These are phyloP conservation scores for Thuidium tamariscinum DNA, from an alignment of 225 moss, liverwort and hornwort genomes.

Conservation along the genomic window DNA sequence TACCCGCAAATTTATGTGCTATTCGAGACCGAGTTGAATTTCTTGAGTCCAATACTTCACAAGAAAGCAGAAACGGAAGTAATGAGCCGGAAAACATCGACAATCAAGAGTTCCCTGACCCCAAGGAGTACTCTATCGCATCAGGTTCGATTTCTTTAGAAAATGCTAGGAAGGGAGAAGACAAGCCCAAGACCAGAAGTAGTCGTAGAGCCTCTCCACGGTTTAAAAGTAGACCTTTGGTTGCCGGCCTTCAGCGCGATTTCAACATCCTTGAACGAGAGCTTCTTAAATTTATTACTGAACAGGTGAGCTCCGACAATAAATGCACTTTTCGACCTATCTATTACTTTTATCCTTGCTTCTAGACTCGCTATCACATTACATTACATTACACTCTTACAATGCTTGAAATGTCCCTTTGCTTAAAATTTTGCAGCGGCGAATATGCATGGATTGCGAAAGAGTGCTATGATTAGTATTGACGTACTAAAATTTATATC, in stretches of 20 bases:
- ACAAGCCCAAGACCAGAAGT: background rate
- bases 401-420: background rate
- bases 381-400: background rate
- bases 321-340: background rate
- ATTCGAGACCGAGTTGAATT: slow-evolving; percentile 76
- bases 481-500: background rate
- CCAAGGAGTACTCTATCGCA: background rate
- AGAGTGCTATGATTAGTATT: background rate
- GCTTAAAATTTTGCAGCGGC: background rate
- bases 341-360: background rate
- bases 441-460: background rate
- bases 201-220: slow-evolving; percentile 1
- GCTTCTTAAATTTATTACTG: slow-evolving; percentile 55
- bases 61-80: background rate
- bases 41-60: slow-evolving; percentile 9
- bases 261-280: slow-evolving; percentile 64
- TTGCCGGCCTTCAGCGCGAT: slow-evolving; percentile 78
- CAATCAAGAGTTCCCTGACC: background rate
- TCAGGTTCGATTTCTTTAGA: background rate
- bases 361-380: background rate
- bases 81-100: background rate
- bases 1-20: slow-evolving; percentile 83
- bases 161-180: background rate
- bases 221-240: slow-evolving; percentile 25
- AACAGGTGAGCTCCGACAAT: slow-evolving; percentile 11